These are phyloP conservation scores for Scedosporium minutisporum DNA, from an alignment of 2,329 filamentous ascomycete species.

Conservation along the genomic window DNA sequence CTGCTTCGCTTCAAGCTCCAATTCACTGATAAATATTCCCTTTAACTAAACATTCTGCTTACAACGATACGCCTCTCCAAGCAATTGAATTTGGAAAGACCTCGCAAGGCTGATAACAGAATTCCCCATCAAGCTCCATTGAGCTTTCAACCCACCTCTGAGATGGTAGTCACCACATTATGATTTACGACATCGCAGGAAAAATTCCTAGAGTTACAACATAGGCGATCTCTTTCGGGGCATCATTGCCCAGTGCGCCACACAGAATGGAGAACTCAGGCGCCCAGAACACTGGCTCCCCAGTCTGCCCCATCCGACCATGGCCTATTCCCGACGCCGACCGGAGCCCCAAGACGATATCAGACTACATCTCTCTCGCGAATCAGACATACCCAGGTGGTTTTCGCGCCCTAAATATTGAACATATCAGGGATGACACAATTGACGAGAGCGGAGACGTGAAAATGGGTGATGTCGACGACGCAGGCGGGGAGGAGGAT, in stretches of 20 bases:
- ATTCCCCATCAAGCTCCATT: too few relatives aligned
- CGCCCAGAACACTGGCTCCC: conserved; percentile 2
- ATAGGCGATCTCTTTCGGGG: too few relatives aligned
- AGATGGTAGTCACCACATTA: background rate
- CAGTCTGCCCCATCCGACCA: conserved; percentile 10
- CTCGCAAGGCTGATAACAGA: too few relatives aligned
- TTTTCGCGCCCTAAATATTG: conserved; percentile 71
- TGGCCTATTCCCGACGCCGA: conserved; percentile 36
- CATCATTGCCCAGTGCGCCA: too few relatives aligned
- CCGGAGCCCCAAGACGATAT: conserved; percentile 52
- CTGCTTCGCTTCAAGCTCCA: too few relatives aligned
- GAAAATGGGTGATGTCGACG: conserved; percentile 36
- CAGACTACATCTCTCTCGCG: conserved; percentile 69
- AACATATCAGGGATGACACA: conserved; percentile 51
- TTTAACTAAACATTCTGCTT: too few relatives aligned
- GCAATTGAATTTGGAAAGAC: too few relatives aligned
- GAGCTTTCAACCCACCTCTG: too few relatives aligned
- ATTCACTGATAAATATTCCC: too few relatives aligned
- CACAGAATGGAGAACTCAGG: background rate
- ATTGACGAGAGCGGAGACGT: conserved; percentile 36
- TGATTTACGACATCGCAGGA: background rate
- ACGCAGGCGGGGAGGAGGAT: conserved; percentile 33
- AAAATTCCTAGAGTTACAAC: too few relatives aligned
- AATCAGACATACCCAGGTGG: conserved; percentile 64
- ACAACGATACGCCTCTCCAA: too few relatives aligned